Percentiles rank a stretch among this genome's conserved stretches.
These are phyloP conservation scores for Dioscorea dumetorum DNA, from an alignment of 106 monocot genomes.

Conservation along the genomic window DNA sequence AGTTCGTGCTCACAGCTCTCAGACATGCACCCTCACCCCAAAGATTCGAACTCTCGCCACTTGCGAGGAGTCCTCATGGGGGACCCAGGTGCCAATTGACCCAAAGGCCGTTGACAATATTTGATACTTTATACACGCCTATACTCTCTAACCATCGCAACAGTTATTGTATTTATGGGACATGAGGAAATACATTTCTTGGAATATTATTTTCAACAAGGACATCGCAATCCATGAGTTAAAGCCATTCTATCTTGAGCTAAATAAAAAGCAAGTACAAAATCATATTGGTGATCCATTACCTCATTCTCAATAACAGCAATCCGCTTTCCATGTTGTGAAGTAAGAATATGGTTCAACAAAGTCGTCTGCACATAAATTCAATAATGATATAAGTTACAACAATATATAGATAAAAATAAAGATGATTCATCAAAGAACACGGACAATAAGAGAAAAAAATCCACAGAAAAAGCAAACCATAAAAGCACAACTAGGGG, in stretches of 20 bases:
- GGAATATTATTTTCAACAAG: background rate
- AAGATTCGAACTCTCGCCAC: no score
- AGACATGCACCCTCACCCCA: no score
- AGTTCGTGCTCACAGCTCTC: no score
- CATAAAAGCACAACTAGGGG: background rate
- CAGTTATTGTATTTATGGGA: background rate
- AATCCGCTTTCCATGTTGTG: conserved; percentile 88
- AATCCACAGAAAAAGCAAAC: background rate
- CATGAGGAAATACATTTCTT: background rate
- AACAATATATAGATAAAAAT: background rate
- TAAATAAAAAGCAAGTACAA: background rate
- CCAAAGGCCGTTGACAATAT: no score
- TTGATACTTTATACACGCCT: background rate
- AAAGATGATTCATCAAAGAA: background rate
- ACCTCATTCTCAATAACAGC: conserved; percentile 98
- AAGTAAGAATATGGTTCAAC: conserved; percentile 82
- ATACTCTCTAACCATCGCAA: background rate
- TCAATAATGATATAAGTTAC: no score
- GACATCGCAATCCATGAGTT: background rate
- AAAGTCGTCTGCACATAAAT: conserved; percentile 60
- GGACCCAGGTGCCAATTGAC: no score
- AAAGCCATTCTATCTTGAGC: background rate
- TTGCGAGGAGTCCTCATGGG: no score
- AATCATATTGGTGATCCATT: background rate
- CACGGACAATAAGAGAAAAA: background rate